Conservation (phyloP, 2,329 filamentous ascomycete species). For the Rhynchosporium agropyri region DNA sequence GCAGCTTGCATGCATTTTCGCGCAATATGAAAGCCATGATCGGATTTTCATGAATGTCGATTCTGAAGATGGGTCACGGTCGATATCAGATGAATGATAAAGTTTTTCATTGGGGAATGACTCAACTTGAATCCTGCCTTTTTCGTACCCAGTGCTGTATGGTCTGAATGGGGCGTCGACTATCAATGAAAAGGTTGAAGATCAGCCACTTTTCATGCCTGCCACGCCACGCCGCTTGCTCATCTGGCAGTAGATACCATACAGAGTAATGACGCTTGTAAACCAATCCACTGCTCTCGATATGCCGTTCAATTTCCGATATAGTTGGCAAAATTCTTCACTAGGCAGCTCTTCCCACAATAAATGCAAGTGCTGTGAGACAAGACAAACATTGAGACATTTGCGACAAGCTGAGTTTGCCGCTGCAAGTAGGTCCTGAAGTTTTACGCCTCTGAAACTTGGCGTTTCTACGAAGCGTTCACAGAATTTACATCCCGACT, state of each 20-base stretch:
- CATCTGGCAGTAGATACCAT: background rate
- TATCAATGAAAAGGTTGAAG: too few species aligned
- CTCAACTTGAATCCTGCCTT: too few species aligned
- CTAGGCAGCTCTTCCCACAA: background rate
- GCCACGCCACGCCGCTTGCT: too few species aligned
- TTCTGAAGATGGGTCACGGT: too few species aligned
- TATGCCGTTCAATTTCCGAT: background rate
- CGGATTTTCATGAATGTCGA: too few species aligned
- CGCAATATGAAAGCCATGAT: too few species aligned
- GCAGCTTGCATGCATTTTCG: too few species aligned
- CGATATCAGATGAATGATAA: too few species aligned
- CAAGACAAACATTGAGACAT: background rate
- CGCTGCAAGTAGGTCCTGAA: background rate
- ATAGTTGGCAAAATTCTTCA: background rate
- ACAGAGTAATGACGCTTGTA: background rate
- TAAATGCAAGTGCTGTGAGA: background rate
- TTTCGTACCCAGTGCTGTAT: too few species aligned
- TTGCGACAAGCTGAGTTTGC: background rate
- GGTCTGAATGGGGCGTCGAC: too few species aligned
- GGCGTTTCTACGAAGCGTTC: background rate
- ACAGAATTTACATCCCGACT: background rate
- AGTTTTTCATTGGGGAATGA: too few species aligned
- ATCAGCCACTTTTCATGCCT: too few species aligned
- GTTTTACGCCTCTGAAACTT: background rate
- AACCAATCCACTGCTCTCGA: background rate